Base-by-base conservation (phyloP, 1,284 basidiomycete species). In the Mycena citricolor region DNA sequence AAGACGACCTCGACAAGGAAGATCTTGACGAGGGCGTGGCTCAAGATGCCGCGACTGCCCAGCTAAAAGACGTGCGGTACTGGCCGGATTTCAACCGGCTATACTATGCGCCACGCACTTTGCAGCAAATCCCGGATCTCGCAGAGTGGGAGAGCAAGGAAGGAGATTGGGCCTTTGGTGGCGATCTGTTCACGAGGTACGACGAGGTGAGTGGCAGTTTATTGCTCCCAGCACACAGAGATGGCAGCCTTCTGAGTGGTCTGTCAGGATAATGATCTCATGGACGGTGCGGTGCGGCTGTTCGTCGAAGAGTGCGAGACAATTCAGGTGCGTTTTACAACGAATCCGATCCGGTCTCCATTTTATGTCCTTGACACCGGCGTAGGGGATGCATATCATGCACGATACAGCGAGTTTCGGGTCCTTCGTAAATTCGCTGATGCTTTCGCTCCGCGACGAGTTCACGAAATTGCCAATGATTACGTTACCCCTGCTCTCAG, bases 51-150 rank as follows among this genome's bases (percentile, higher is more conserved):
- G 33, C 42, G 22, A 38, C 44, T 13, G 34, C 32, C 12, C 40
- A 46, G 24, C 57, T 47, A 28, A 52, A 60, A 32, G 59, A 71
- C n/a, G 64, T 85, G 47, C 72, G 79, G 51, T 87, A 76, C 58
- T 90, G 87, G 87, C 86, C 87, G 3, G 87, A 90, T 63, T 88
- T 79, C 55, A 84, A 70, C 54, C 80, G 83, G 22, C 73, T 87
- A 17, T 82, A 74, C 60, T 83, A 81, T 58, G 67, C 75, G 50
- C 83, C 83, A 14, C 74, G 77, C 48, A 77, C 81, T 10, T 58
- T 85, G 10, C 84, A 88, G 53, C 69, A 70, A 39, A 55, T 90
- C 16, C 78, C 83, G 10, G 79, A 83, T 51, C 57, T 65, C 21
- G 59, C 72, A 8, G 76, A 77, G 24, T 76, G 76, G 72, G 78